phyloP scores from a whole-genome alignment of 768 basidiomycete species.

The Suillus ampliporus region DNA sequence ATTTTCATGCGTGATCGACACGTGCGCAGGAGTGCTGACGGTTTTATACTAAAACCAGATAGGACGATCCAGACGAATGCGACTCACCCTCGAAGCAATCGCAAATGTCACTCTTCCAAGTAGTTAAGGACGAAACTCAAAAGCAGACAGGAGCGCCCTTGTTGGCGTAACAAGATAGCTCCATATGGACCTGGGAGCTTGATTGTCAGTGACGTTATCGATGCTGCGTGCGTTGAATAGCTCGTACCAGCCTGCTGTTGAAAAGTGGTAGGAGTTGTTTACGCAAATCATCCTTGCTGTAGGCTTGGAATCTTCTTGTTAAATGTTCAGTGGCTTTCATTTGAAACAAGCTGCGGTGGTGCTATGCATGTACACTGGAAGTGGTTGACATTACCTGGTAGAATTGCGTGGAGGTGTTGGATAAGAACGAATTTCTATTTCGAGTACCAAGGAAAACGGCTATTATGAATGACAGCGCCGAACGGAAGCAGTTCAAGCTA shows the following conservation, averaged over 20 bases:
- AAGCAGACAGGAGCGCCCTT: not conserved
- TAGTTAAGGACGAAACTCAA: too few species aligned
- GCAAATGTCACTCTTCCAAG: not conserved
- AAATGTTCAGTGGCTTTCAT: not conserved
- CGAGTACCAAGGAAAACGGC: conserved; percentile 8
- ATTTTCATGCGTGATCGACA: not conserved
- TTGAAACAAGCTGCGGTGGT: not conserved
- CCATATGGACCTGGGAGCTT: not conserved
- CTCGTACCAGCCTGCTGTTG: too few species aligned
- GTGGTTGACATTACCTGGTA: too few species aligned
- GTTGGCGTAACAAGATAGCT: not conserved
- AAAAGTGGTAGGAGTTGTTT: too few species aligned
- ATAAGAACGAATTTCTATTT: conserved; percentile 13
- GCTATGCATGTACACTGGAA: too few species aligned
- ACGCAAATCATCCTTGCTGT: not conserved
- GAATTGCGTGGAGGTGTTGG: not conserved
- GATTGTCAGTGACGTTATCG: not conserved
- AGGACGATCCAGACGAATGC: not conserved
- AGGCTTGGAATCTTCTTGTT: not conserved
- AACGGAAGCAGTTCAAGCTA: conserved; percentile 11
- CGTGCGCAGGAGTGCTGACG: not conserved
- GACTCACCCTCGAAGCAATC: not conserved
- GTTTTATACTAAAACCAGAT: not conserved
- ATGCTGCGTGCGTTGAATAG: too few species aligned
- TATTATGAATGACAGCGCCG: conserved; percentile 4